Evolutionary conservation across 306 rosid genomes (phyloP).

Genomic region (Vigna unguiculata): DNA sequence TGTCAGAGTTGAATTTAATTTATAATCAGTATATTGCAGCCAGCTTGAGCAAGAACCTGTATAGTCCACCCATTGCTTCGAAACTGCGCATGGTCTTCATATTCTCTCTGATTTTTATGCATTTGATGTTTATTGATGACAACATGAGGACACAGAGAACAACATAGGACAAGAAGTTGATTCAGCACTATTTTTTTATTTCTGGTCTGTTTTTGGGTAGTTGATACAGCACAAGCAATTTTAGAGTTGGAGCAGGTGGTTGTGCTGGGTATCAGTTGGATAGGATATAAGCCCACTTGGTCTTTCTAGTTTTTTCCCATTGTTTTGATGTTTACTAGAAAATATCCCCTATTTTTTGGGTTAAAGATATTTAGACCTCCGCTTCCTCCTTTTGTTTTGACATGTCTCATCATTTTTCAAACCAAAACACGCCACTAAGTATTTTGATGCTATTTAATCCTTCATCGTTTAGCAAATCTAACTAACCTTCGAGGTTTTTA

Average conservation of each 20-base stretch:
- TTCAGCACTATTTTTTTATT: neutral
- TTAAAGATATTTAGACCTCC: neutral
- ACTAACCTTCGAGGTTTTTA: neutral
- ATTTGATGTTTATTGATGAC: neutral
- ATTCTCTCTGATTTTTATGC: neutral
- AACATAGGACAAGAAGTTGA: constrained; percentile 9
- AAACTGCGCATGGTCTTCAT: constrained; percentile 10
- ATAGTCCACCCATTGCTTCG: neutral
- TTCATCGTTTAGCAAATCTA: neutral
- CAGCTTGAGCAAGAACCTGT: neutral
- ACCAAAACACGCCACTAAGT: neutral
- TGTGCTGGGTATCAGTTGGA: constrained; percentile 8
- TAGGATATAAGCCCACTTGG: neutral
- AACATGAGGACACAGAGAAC: neutral
- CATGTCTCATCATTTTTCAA: neutral
- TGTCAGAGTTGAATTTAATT: neutral
- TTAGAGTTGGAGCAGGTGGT: neutral
- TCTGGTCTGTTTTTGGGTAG: neutral
- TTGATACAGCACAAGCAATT: constrained; percentile 1
- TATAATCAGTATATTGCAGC: neutral
- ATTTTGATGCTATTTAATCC: neutral
- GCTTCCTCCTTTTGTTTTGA: constrained; percentile 10
- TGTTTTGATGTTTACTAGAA: neutral
- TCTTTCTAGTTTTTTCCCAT: neutral
- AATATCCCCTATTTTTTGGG: neutral